Base-by-base conservation (phyloP, 345 rosid genomes). In the Erodium maritimum region DNA sequence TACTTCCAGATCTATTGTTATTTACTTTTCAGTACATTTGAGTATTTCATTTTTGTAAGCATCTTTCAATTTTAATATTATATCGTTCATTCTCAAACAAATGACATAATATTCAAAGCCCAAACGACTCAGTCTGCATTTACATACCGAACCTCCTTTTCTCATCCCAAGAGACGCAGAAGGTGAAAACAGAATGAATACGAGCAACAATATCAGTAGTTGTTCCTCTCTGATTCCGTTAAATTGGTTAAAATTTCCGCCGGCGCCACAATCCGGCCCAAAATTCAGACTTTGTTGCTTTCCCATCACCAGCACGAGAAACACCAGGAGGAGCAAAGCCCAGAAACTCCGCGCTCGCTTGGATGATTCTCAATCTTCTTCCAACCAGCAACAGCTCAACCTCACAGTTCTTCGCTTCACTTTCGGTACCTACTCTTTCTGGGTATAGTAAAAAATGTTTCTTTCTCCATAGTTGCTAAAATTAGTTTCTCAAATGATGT, bases 401-500 rank as follows among this genome's bases (percentile, higher is more conserved):
- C 86, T 91, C 59, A 88, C 95, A 9, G 90, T 91, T 71, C 95
- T 88, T 70, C 95, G 98, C 22, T 86, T 91, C 76, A 86, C 96
- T 52, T 65, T 91, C 14, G 95, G 96, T 86, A 62, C 29, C 21
- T 19, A 29, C 24, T 8, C 23, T 53, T 52, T 59, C 52, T 20
- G 18, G 58, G 45, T 17, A 24, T 1, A 11, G 37, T 29, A 1
- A 19, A 59, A 21, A 45, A 63, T 17, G 53, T 42, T 19, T 23
- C 52, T 18, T 24, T 23, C 7, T 13, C 24, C 11, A 33, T 23
- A 58, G 48, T 18, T 34, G 13, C 21, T 50, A 12, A 29, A 21
- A 10, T 8, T 1, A 18, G 1, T 46, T 14, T 9, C 1, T 21
- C 12, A 52, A 17, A 13, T 23, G 19, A 23, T 24, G 29, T 1